Evolutionary conservation across 306 rosid genomes (phyloP).

Genomic region (Fragaria vesca): DNA sequence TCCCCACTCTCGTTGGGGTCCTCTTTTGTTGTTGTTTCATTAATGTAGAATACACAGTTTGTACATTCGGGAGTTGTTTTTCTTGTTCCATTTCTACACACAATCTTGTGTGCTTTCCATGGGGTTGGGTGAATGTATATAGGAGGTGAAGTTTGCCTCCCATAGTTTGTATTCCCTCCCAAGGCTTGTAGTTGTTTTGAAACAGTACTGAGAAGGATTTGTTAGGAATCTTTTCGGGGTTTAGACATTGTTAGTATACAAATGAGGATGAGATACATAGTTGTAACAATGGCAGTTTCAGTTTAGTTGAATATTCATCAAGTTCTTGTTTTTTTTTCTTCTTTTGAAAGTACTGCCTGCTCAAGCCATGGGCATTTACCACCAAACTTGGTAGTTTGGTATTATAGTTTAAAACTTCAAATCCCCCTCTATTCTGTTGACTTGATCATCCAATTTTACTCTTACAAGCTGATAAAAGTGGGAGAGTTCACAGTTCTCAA

Average conservation of each 20-base stretch:
- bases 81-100: neutral
- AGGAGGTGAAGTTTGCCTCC: conserved; percentile 16
- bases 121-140: conserved; percentile 18
- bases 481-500: no score
- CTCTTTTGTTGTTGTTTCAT: neutral
- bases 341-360: neutral
- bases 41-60: neutral
- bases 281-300: conserved; percentile 9
- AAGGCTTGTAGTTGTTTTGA: neutral
- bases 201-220: neutral
- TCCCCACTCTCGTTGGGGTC: neutral
- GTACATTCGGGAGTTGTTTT: conserved; percentile 13
- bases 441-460: no score
- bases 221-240: neutral
- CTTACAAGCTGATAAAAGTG: no score
- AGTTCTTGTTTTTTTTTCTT: neutral
- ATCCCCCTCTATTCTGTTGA: no score
- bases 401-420: no score
- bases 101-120: neutral
- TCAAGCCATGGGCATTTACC: neutral
- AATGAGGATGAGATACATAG: conserved; percentile 2
- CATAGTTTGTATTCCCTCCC: conserved; percentile 10
- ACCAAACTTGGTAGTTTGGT: neutral
- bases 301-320: neutral
- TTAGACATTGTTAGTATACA: conserved; percentile 12